phyloP scores from a whole-genome alignment of 179 eudicot genomes.

The Patellifolia procumbens region DNA sequence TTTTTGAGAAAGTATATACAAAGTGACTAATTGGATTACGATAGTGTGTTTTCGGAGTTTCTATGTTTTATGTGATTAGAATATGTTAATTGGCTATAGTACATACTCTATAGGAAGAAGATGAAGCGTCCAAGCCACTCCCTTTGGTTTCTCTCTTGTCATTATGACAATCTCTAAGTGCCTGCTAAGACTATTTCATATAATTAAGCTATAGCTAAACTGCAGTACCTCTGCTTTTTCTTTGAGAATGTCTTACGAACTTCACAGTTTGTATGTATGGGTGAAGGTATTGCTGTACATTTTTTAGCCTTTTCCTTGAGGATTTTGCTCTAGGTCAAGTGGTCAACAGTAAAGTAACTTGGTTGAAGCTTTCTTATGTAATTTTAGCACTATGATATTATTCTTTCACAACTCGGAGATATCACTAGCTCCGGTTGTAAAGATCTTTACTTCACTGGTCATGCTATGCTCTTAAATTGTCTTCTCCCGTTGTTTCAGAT shows the following conservation, averaged over 20 bases:
- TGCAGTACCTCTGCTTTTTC: not conserved
- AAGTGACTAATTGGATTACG: too few relatives aligned
- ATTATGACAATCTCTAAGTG: not conserved
- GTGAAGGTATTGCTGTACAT: not conserved
- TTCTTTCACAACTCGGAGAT: not conserved
- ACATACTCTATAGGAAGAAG: too few relatives aligned
- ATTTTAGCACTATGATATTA: not conserved
- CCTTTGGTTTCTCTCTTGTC: not conserved
- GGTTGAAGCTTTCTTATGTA: slow-evolving; percentile 2
- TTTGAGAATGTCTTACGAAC: not conserved
- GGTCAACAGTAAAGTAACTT: not conserved
- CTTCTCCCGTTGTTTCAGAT: slow-evolving; percentile 48
- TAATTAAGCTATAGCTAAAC: not conserved
- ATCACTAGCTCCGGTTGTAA: not conserved
- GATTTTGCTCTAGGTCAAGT: not conserved
- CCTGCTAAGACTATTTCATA: not conserved
- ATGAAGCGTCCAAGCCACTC: not conserved
- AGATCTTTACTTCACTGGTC: not conserved
- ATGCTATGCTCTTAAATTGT: slow-evolving; percentile 3
- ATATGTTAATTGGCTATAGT: too few relatives aligned
- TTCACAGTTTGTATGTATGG: not conserved
- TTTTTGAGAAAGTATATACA: too few relatives aligned
- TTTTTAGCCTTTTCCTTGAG: not conserved
- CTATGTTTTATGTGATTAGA: too few relatives aligned
- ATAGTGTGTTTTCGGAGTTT: too few relatives aligned